Base-by-base conservation (phyloP, 2,329 filamentous ascomycete genomes). In the Trichoderma sp. region DNA sequence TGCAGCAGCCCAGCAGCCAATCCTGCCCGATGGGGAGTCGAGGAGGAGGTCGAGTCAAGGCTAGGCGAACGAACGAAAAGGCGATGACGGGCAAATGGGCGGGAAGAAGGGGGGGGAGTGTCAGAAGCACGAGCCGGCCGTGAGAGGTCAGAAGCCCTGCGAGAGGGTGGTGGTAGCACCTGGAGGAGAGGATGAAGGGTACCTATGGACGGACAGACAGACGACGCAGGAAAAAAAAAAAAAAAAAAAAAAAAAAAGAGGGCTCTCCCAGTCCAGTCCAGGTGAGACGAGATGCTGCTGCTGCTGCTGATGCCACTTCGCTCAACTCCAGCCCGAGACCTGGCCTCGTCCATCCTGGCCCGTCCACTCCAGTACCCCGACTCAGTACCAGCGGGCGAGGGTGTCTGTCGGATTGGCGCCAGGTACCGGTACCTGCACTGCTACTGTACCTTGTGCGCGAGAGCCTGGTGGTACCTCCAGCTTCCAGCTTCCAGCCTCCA, bases 21-120 rank as follows among this genome's bases (percentile, higher is more conserved):
- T 55, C 60, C 60, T 63, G 60, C 60, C 60, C 50, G 60, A 63
- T 54, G 50, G 50, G 60, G 59, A 44, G 47, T 57, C 19, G 21
- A 44, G 19, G 52, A 26, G 47, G 21, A n/a, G 19, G 48, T 39
- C 34, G 34, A 39, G 48, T 51, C 48, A 28, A 51, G 48, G 21
- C 63, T 41, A 61, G 48, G 43, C 56, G 62, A 59, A 50, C 58
- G 57, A 51, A 47, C 52, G 56, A 61, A 9, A 9, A 30, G 30
- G 30, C 50, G 51, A 56, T 56, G 61, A 41, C 44, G 54, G 62
- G 45, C 30, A 55, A 61, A 64, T 50, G 45, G 44, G 44, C 56
- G 56, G 58, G 58, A 60, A 47, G 56, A 39, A 48, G 52, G 34
- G 34, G 30, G 28, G 41, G 39, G 39, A 44, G 57, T 64, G 54